phyloP scores from a whole-genome alignment of 768 basidiomycete species.

The Russula brevipes region DNA sequence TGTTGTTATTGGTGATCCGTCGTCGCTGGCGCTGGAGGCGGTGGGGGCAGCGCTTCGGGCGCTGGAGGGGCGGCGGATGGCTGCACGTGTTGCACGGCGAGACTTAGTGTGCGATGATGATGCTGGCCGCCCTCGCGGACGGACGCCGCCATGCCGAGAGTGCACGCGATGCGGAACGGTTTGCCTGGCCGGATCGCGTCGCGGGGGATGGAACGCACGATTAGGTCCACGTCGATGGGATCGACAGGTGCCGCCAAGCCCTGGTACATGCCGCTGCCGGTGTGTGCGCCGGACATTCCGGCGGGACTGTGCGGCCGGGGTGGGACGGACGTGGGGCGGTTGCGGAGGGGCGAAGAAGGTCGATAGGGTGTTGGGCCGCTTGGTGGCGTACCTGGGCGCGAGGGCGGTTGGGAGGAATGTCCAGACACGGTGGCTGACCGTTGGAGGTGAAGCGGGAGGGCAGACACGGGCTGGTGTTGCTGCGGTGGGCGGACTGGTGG shows the following conservation, averaged over 20 bases:
- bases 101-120: slow-evolving; percentile 36
- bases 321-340: slow-evolving; percentile 28
- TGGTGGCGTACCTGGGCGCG: slow-evolving; percentile 55
- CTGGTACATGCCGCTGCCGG: no score
- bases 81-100: slow-evolving; percentile 66
- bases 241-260: slow-evolving; percentile 22
- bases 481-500: slow-evolving; percentile 34
- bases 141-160: slow-evolving; percentile 46
- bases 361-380: slow-evolving; percentile 40
- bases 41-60: neutral
- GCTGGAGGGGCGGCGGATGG: slow-evolving; percentile 31
- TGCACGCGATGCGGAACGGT: slow-evolving; percentile 55
- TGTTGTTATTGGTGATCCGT: neutral
- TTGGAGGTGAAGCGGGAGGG: slow-evolving; percentile 74
- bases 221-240: slow-evolving; percentile 54
- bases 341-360: slow-evolving; percentile 40
- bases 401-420: slow-evolving; percentile 45
- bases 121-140: slow-evolving; percentile 35
- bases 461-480: slow-evolving; percentile 52
- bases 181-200: slow-evolving; percentile 45
- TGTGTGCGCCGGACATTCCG: slow-evolving; percentile 29
- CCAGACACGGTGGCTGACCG: slow-evolving; percentile 38
- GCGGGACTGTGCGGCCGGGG: slow-evolving; percentile 31
- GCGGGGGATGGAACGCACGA: slow-evolving; percentile 47
- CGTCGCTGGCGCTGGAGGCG: neutral